phyloP scores from a whole-genome alignment of 75 land plant species.

The Pinus albicaulis region DNA sequence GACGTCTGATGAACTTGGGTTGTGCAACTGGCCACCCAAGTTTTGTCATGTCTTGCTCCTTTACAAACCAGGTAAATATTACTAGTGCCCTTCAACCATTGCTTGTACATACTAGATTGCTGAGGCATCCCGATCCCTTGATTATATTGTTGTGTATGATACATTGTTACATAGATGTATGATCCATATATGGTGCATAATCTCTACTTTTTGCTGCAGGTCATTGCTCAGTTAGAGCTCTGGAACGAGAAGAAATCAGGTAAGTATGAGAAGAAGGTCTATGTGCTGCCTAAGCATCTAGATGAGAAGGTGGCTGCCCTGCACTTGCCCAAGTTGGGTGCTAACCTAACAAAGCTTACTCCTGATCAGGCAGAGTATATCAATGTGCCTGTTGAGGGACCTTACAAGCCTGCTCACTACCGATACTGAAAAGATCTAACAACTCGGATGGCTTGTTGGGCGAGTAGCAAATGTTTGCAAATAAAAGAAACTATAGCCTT shows the following conservation, averaged over 20 bases:
- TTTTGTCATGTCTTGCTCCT: slow-evolving; percentile 96
- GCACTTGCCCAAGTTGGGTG: slow-evolving; percentile 79
- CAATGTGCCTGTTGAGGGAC: slow-evolving; percentile 74
- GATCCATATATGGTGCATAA: background rate
- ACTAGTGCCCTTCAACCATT: background rate
- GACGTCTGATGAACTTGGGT: slow-evolving; percentile 90
- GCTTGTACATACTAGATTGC: background rate
- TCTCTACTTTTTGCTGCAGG: slow-evolving; percentile 8
- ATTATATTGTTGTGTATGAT: background rate
- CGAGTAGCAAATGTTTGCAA: too few species aligned
- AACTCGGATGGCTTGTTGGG: too few species aligned
- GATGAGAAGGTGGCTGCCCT: slow-evolving; percentile 95
- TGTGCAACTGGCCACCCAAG: slow-evolving; percentile 97
- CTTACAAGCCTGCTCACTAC: slow-evolving; percentile 86
- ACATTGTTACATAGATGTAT: background rate
- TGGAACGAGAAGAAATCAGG: slow-evolving; percentile 80
- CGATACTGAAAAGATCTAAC: slow-evolving; percentile 20
- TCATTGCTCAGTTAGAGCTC: slow-evolving; percentile 90
- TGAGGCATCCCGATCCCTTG: too few species aligned
- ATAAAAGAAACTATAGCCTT: too few species aligned
- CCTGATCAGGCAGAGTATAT: slow-evolving; percentile 75
- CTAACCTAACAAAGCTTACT: slow-evolving; percentile 75
- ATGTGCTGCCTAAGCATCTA: slow-evolving; percentile 88
- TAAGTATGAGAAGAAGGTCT: slow-evolving; percentile 91
- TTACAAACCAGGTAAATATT: slow-evolving; percentile 68